These are phyloP conservation scores for Skeletonema menzelii DNA, from an alignment of 108 stramenopile species.

Conservation along the genomic window DNA sequence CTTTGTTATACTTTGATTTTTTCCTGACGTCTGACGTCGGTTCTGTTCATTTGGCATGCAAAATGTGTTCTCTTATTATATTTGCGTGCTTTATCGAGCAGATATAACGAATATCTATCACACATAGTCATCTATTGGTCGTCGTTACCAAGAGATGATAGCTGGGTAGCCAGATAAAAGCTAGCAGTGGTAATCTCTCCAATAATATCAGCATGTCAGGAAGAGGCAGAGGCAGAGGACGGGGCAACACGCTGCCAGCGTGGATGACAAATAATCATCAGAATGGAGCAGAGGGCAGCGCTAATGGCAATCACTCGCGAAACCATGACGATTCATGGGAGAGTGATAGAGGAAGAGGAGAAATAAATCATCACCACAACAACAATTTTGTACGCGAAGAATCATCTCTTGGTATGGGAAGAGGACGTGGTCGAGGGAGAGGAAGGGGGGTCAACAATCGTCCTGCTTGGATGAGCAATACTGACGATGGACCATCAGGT, in stretches of 20 bases:
- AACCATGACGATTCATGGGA: neutral
- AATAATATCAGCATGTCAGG: neutral
- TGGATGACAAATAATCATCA: slow-evolving; percentile 58
- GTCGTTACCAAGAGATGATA: too few relatives aligned
- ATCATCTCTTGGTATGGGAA: neutral
- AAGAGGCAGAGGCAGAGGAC: slow-evolving; percentile 57
- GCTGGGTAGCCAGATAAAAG: too few relatives aligned
- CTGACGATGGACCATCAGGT: neutral
- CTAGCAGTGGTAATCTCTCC: too few relatives aligned
- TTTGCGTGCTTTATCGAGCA: too few relatives aligned
- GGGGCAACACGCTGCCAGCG: slow-evolving; percentile 64
- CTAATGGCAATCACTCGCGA: neutral
- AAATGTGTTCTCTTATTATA: too few relatives aligned
- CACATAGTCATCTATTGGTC: too few relatives aligned
- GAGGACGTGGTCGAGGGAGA: slow-evolving; percentile 18
- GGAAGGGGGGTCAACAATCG: slow-evolving; percentile 8
- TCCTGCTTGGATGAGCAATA: slow-evolving; percentile 38
- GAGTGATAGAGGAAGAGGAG: slow-evolving; percentile 26
- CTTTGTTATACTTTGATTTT: too few relatives aligned
- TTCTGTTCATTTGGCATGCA: too few relatives aligned
- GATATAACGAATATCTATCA: too few relatives aligned
- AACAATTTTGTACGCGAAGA: slow-evolving; percentile 26
- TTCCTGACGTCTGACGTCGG: too few relatives aligned
- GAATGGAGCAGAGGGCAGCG: neutral
- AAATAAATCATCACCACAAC: neutral